These are phyloP conservation scores for Debaryomyces nepalensis DNA, from an alignment of 1,139 yeast genomes.

Conservation along the genomic window DNA sequence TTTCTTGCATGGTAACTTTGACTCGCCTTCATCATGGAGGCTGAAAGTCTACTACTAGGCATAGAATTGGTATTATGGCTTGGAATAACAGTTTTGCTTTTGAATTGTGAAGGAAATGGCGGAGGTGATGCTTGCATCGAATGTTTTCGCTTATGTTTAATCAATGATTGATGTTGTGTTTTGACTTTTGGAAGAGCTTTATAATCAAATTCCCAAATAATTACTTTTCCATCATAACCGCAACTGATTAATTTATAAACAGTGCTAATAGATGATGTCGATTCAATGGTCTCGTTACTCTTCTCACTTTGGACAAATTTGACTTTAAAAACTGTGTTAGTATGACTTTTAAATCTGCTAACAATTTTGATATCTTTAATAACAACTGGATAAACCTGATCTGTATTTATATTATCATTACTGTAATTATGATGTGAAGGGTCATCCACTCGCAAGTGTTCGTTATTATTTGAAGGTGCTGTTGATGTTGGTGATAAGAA, in stretches of 20 bases:
- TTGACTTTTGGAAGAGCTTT: conserved; percentile 58
- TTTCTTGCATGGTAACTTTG: conserved; percentile 16
- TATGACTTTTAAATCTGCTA: conserved; percentile 65
- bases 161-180: conserved; percentile 13
- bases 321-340: conserved; percentile 63
- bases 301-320: conserved; percentile 30
- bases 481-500: conserved; percentile 28
- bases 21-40: conserved; percentile 5
- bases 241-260: conserved; percentile 65
- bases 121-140: conserved; percentile 18
- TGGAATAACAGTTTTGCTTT: conserved; percentile 4
- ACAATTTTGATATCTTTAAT: conserved; percentile 48
- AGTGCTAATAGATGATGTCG: conserved; percentile 25
- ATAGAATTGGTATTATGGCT: conserved; percentile 20
- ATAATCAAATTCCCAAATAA: conserved; percentile 77
- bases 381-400: conserved; percentile 36
- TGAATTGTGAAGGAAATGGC: conserved; percentile 9
- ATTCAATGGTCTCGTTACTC: conserved; percentile 19
- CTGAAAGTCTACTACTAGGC: conserved; percentile 15
- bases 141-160: conserved; percentile 13
- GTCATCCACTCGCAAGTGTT: conserved; percentile 14
- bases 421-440: conserved; percentile 12
- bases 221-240: conserved; percentile 71
- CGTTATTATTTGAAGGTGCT: conserved; percentile 30
- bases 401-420: conserved; percentile 6